phyloP scores from a whole-genome alignment of 1,139 yeast species.

The Meyerozyma guilliermondii region DNA sequence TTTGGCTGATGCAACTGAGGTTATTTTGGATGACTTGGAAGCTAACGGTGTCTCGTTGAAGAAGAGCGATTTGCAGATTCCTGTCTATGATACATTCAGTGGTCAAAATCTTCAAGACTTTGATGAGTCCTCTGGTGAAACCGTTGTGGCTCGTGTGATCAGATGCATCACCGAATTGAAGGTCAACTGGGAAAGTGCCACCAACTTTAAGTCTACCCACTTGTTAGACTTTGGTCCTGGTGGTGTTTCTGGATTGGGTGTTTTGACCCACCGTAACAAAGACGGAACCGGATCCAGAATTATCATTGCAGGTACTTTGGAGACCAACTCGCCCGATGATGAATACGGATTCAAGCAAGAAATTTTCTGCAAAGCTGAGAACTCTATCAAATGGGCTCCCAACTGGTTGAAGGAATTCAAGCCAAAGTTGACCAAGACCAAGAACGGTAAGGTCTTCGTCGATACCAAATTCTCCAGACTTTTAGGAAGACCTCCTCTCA shows the following conservation, averaged over 20 bases:
- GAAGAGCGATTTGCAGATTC: constrained; percentile 59
- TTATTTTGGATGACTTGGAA: constrained; percentile 60
- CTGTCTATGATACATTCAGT: constrained; percentile 86
- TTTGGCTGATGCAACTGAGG: constrained; percentile 64
- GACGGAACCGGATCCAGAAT: constrained; percentile 98
- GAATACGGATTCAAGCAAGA: constrained; percentile 97
- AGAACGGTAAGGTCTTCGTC: constrained; percentile 70
- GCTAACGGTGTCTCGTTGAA: constrained; percentile 53
- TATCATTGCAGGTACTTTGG: constrained; percentile 89
- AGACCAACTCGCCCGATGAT: constrained; percentile 54
- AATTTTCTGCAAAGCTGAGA: constrained; percentile 46
- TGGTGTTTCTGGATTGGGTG: constrained; percentile 95
- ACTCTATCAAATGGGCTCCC: constrained; percentile 75
- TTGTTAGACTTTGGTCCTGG: constrained; percentile 98
- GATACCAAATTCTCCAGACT: constrained; percentile 92
- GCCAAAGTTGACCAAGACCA: constrained; percentile 77
- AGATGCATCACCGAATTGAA: constrained; percentile 83
- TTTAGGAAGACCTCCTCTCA: constrained; percentile 90
- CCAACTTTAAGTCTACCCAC: constrained; percentile 77
- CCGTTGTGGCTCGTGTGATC: constrained; percentile 59
- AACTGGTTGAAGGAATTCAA: constrained; percentile 89
- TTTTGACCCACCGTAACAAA: constrained; percentile 92
- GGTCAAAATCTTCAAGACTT: constrained; percentile 70
- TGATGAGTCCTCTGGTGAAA: constrained; percentile 28
- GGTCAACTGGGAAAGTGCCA: constrained; percentile 93